Evolutionary conservation across 169 alveolate species (phyloP), one percentile per base, ranked within the genome.

Genomic region (Cryptosporidium sp.): DNA sequence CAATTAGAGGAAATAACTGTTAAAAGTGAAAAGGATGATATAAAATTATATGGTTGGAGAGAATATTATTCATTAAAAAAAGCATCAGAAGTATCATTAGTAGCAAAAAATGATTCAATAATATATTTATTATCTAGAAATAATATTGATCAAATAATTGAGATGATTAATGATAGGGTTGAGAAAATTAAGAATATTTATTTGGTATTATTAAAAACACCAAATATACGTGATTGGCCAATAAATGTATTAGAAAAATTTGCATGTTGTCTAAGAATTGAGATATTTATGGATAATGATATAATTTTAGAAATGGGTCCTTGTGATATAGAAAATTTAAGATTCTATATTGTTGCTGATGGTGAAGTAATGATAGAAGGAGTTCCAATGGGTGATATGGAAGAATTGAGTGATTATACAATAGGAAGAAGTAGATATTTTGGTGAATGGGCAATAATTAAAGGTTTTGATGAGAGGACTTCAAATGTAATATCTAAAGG

Each of bases 161-260:
- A 35, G 2, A 59, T 73, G 29, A 73, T 73, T 12, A 55, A 52
- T 58, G 59, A 73, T 35, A 73, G 86, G 58, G 59, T 73, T 31
- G 86, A 73, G 8, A 73, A 73, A 37, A 73, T 73, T n/a, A 31
- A 59, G 16, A 73, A 73, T 55, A 73, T 73, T 37, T 73, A 52
- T 33, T 33, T 59, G 14, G 55, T 73, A 18, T 68, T 73, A 69
- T 23, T 73, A 26, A 73, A 59, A 18, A 73, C 86, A 5, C 86
- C 86, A 21, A 73, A 73, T 55, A 73, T 73, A 52, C 29, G 86
- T 29, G 86, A 73, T 73, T 73, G 86, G 86, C 86, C 86, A 21
- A 58, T 39, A 14, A 55, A 35, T 35, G 86, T 73, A 6, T 23
- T 73, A n/a, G 86, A 73, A 9, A 73, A 52, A 37, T 73, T 73